Evolutionary conservation across 1,139 yeast species (phyloP).

Genomic region (Debaryomyces singareniensis): DNA sequence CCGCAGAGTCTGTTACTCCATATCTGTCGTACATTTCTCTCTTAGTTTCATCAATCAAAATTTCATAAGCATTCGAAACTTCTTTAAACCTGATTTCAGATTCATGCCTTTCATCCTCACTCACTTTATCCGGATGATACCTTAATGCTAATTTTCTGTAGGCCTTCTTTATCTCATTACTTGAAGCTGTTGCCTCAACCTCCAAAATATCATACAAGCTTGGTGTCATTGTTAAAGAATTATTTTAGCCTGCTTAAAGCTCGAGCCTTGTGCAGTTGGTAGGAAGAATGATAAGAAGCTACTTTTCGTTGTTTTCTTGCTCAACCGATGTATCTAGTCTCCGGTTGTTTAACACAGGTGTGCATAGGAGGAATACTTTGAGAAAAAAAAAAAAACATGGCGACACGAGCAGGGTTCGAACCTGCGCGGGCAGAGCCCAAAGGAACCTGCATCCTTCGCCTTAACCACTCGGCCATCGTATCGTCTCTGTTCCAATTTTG

Average conservation of each 20-base stretch:
- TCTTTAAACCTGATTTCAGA: conserved; percentile 74
- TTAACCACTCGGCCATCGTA: conserved; percentile 53
- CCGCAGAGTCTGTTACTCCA: conserved; percentile 40
- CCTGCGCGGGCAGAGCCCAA: conserved; percentile 52
- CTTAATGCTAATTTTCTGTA: conserved; percentile 67
- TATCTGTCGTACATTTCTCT: conserved; percentile 53
- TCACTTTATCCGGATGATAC: conserved; percentile 78
- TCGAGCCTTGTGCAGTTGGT: too few species aligned
- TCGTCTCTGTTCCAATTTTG: conserved; percentile 12
- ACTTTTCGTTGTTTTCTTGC: too few species aligned
- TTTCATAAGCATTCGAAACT: conserved; percentile 72
- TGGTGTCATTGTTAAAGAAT: conserved; percentile 9
- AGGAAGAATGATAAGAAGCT: too few species aligned
- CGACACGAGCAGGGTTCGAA: conserved; percentile 53
- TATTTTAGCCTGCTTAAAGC: too few species aligned
- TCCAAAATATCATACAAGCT: conserved; percentile 66
- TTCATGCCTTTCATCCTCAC: conserved; percentile 55
- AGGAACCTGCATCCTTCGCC: conserved; percentile 51
- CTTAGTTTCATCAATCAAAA: conserved; percentile 56
- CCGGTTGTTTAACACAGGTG: neutral
- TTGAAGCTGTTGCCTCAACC: conserved; percentile 54
- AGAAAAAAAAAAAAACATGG: conserved; percentile 15
- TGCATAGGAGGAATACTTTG: neutral
- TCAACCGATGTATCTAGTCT: too few species aligned
- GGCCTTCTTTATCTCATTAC: conserved; percentile 67